These are phyloP conservation scores for Colletotrichum truncatum DNA, from an alignment of 2,329 filamentous ascomycete genomes.

Conservation along the genomic window DNA sequence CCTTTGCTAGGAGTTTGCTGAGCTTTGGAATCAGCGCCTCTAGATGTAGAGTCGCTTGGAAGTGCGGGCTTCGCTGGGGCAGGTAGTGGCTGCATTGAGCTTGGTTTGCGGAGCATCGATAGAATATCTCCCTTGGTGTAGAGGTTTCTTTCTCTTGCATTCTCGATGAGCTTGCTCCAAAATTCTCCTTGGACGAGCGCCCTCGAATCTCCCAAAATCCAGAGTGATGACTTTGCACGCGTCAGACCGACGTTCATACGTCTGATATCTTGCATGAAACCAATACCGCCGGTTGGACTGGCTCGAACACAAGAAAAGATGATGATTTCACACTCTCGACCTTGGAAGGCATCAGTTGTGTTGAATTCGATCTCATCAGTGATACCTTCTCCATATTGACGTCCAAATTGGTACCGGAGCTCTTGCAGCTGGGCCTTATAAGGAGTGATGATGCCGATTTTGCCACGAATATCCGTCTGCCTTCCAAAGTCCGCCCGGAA, in stretches of 20 bases:
- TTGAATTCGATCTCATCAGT: slow-evolving; percentile 92
- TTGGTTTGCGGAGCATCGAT: slow-evolving; percentile 55
- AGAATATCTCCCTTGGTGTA: slow-evolving; percentile 77
- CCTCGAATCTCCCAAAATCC: slow-evolving; percentile 93
- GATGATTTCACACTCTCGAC: slow-evolving; percentile 95
- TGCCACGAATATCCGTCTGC: slow-evolving; percentile 76
- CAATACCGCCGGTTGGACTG: slow-evolving; percentile 90
- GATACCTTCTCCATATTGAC: slow-evolving; percentile 78
- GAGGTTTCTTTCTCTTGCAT: slow-evolving; percentile 77
- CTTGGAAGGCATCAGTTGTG: slow-evolving; percentile 97
- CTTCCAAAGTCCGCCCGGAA: slow-evolving; percentile 75
- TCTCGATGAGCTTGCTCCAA: slow-evolving; percentile 87
- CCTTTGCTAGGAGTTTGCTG: slow-evolving; percentile 11
- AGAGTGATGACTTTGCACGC: slow-evolving; percentile 94
- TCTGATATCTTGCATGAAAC: slow-evolving; percentile 97
- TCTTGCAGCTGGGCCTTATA: slow-evolving; percentile 93
- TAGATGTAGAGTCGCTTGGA: slow-evolving; percentile 22
- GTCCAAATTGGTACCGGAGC: slow-evolving; percentile 78
- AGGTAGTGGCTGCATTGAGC: slow-evolving; percentile 35
- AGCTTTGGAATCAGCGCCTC: not conserved
- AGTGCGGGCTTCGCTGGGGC: slow-evolving; percentile 38
- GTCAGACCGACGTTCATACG: slow-evolving; percentile 99
- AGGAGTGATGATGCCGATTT: slow-evolving; percentile 96
- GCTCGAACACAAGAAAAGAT: slow-evolving; percentile 99
- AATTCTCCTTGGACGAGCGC: slow-evolving; percentile 88